Base-by-base conservation (phyloP, 2,329 filamentous ascomycete species). In the Colletotrichum filicis region DNA sequence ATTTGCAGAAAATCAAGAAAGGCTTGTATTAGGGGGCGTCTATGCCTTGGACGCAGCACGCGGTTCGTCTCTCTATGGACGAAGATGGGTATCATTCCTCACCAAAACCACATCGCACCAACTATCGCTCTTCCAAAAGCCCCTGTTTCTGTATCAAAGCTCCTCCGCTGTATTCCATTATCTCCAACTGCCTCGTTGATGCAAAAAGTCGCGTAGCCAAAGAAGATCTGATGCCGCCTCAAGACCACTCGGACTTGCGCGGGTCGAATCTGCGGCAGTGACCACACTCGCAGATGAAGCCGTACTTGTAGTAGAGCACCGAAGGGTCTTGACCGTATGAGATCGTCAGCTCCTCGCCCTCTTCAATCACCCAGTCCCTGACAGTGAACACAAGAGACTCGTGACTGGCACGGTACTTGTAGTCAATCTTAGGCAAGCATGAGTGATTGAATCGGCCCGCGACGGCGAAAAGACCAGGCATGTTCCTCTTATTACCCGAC, bases 381-480 rank as follows among this genome's bases (percentile, higher is more conserved):
- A 86, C 81, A 1, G 78, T 80, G 72, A 91, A 81, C 0, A 82
- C 78, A 42, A 92, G 83, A 3, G 80, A 77, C 7, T 80, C 74
- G 1, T 75, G 69, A 0, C 68, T 53, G 0, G 62, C 6, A 63
- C 87, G 82, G 75, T 84, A 89, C 1, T 59, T 75, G 76, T 87
- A 91, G 1, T 79, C 75, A 30, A 89, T 77, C 3, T 75, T 78
- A 0, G 84, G 82, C 1, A 75, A 71, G 76, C 90, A 92, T 0
- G 88, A 85, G 76, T 92, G 90, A 77, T 92, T 92, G 80, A 92
- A 91, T 2, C 89, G 83, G 0, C 88, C 86, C 0, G 86, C 87
- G 6, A 88, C 80, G 1, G 86, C 82, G 69, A 89, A 90, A 2
- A 90, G 73, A 1, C 82, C 83, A 0, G 82, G 84, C 5, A 66